Evolutionary conservation across 495 filamentous ascomycete genomes (phyloP).

Genomic region (Amphirosellinia nigrospora): DNA sequence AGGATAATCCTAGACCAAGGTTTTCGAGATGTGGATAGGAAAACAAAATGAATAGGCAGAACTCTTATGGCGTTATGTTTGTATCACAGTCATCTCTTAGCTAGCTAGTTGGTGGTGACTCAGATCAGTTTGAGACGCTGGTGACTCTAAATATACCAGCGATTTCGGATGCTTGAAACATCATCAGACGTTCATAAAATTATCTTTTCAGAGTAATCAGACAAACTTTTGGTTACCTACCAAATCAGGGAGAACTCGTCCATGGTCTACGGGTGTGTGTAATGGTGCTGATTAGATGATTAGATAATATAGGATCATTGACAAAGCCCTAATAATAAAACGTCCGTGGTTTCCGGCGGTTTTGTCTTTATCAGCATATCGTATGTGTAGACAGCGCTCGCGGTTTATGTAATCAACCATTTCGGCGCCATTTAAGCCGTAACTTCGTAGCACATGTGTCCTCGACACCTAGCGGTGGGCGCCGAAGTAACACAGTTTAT

Average conservation of each 20-base stretch:
- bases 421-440: neutral
- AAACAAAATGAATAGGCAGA: neutral
- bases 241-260: neutral
- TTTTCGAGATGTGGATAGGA: neutral
- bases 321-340: neutral
- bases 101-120: neutral
- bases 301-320: neutral
- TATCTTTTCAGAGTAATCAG: neutral
- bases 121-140: neutral
- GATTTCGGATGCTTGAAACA: slow-evolving; percentile 18
- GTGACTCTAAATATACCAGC: neutral
- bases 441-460: neutral
- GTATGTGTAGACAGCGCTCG: neutral
- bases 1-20: neutral
- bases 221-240: neutral
- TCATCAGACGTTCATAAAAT: slow-evolving; percentile 2
- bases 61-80: neutral
- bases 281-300: neutral
- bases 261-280: too few relatives aligned
- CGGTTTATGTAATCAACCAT: neutral
- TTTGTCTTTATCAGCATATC: too few relatives aligned
- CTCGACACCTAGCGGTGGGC: neutral
- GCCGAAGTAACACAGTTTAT: neutral
- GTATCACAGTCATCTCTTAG: neutral
- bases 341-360: neutral